Conservation (phyloP, 148 eudicot genomes). For the Fallopia convolvulus region DNA sequence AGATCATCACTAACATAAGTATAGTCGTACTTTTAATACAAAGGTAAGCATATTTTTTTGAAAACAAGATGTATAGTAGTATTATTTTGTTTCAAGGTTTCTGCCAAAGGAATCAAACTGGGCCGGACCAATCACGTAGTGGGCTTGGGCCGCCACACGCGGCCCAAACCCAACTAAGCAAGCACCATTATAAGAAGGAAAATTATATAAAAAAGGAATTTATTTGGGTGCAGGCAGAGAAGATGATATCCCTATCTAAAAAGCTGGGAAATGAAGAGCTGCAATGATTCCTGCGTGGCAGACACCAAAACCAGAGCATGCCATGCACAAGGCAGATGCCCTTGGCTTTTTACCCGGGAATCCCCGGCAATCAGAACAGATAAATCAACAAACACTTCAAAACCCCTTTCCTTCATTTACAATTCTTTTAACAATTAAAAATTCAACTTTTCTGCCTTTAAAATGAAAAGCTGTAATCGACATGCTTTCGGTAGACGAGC, state of each 20-base stretch:
- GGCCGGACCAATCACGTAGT: neutral
- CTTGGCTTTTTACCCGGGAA: neutral
- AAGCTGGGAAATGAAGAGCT: neutral
- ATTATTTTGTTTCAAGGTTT: too few species aligned
- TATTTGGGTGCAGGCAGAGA: neutral
- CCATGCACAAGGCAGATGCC: neutral
- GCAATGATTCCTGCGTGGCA: constrained; percentile 4
- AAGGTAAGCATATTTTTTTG: neutral
- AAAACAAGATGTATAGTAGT: neutral
- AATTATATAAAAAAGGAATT: neutral
- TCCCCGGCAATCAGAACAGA: neutral
- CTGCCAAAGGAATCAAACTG: neutral
- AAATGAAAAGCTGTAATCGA: constrained; percentile 1
- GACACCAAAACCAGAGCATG: constrained; percentile 2
- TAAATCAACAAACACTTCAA: neutral
- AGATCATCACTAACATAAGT: neutral
- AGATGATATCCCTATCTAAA: too few species aligned
- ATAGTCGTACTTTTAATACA: neutral
- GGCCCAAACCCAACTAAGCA: neutral
- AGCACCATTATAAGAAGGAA: too few species aligned
- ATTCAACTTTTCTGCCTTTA: neutral
- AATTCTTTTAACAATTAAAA: neutral
- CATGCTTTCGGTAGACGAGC: constrained; percentile 2
- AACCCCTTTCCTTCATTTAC: neutral
- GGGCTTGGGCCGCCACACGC: neutral